Evolutionary conservation across 306 rosid genomes (phyloP).

Genomic region (Begonia masoniana): DNA sequence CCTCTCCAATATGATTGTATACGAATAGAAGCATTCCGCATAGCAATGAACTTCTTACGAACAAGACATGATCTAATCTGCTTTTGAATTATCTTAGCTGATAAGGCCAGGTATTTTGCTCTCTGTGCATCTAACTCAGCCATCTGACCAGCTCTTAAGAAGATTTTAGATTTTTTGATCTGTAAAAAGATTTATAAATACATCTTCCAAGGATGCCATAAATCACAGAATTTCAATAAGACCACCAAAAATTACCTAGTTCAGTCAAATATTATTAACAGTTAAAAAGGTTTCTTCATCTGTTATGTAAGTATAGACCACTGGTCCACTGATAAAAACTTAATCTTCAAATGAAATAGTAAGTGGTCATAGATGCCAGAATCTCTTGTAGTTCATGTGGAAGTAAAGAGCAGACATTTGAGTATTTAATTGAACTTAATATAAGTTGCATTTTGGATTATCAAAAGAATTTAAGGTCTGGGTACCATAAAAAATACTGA

Average conservation of each 20-base stretch:
- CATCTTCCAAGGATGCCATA: not conserved
- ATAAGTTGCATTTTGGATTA: too few relatives aligned
- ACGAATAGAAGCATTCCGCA: constrained; percentile 32
- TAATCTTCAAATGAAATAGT: too few relatives aligned
- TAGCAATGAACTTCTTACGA: constrained; percentile 25
- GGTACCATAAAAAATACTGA: too few relatives aligned
- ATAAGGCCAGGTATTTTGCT: constrained; percentile 26
- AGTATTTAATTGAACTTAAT: too few relatives aligned
- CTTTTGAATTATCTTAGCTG: constrained; percentile 60
- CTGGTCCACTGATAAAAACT: too few relatives aligned
- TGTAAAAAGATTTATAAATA: constrained; percentile 21
- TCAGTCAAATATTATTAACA: too few relatives aligned
- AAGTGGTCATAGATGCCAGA: too few relatives aligned
- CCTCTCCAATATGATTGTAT: constrained; percentile 75
- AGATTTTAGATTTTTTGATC: constrained; percentile 70
- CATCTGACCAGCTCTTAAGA: constrained; percentile 86
- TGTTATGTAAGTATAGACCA: too few relatives aligned
- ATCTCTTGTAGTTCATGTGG: too few relatives aligned
- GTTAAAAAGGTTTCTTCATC: too few relatives aligned
- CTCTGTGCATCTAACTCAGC: constrained; percentile 72
- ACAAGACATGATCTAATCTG: constrained; percentile 21
- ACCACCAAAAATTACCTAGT: not conserved
- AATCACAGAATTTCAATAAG: constrained; percentile 1
- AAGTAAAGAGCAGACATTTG: too few relatives aligned
- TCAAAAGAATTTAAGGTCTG: too few relatives aligned